Evolutionary conservation across 2,329 filamentous ascomycete genomes (phyloP).

Genomic region (Aspergillus oerlinghausenensis): DNA sequence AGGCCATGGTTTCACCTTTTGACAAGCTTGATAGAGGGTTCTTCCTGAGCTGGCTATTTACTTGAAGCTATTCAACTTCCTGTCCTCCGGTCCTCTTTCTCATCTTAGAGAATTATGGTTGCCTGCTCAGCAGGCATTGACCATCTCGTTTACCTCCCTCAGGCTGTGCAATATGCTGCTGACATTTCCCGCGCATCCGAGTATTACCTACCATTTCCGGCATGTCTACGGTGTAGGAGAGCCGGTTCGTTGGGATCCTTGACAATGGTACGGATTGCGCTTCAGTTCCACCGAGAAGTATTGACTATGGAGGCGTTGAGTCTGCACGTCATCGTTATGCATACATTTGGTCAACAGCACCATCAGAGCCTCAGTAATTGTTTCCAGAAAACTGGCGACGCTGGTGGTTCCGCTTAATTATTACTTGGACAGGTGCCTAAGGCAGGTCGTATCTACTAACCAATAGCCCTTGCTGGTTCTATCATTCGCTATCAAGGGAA

Average conservation of each 20-base stretch:
- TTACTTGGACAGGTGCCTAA: too few relatives aligned
- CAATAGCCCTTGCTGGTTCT: too few relatives aligned
- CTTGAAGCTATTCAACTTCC: background rate
- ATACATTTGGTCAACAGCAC: background rate
- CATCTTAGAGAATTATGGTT: background rate
- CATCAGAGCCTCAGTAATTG: background rate
- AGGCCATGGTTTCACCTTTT: background rate
- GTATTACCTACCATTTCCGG: background rate
- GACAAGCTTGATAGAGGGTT: background rate
- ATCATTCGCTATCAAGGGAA: too few relatives aligned
- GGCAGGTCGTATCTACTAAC: too few relatives aligned
- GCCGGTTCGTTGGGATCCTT: background rate
- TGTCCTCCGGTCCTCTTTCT: background rate
- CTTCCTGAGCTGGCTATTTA: background rate
- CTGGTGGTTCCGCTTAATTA: too few relatives aligned
- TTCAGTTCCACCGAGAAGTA: background rate
- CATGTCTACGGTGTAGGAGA: background rate
- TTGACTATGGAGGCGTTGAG: background rate
- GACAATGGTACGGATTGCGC: background rate
- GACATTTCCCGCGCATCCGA: background rate
- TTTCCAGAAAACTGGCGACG: background rate
- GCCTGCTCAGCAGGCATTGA: background rate
- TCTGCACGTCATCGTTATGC: slow-evolving; percentile 5
- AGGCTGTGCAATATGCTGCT: background rate
- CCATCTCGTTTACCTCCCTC: background rate